phyloP scores from a whole-genome alignment of 345 rosid genomes.

The Eucalyptus erythrocorys region DNA sequence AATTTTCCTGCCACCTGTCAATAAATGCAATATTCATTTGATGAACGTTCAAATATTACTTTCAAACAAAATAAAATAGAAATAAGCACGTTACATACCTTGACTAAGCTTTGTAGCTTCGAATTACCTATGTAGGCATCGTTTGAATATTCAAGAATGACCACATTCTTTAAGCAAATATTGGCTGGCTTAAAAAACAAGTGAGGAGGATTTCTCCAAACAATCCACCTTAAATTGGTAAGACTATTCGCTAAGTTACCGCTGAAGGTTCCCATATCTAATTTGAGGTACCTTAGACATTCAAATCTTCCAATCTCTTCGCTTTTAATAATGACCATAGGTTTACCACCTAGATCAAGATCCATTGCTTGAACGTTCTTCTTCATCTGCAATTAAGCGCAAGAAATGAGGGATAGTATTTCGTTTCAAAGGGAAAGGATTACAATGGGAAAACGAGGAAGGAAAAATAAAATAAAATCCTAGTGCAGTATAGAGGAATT shows the following conservation, averaged over 20 bases:
- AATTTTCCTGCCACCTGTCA: background rate
- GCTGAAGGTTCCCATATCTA: background rate
- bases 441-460: background rate
- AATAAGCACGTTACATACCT: background rate
- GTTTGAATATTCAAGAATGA: background rate
- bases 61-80: background rate
- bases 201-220: background rate
- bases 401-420: background rate
- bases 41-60: background rate
- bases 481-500: background rate
- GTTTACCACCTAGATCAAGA: background rate
- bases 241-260: background rate
- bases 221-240: background rate
- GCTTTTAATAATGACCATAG: background rate
- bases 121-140: accelerated
- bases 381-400: background rate
- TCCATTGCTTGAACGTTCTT: background rate
- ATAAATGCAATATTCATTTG: background rate
- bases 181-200: background rate
- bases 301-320: background rate
- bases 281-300: background rate
- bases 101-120: background rate
- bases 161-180: background rate
- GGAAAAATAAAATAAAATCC: accelerated
- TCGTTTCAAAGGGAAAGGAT: background rate